These are phyloP conservation scores for Santalum album DNA, from an alignment of 164 flowering plant genomes.

Conservation along the genomic window DNA sequence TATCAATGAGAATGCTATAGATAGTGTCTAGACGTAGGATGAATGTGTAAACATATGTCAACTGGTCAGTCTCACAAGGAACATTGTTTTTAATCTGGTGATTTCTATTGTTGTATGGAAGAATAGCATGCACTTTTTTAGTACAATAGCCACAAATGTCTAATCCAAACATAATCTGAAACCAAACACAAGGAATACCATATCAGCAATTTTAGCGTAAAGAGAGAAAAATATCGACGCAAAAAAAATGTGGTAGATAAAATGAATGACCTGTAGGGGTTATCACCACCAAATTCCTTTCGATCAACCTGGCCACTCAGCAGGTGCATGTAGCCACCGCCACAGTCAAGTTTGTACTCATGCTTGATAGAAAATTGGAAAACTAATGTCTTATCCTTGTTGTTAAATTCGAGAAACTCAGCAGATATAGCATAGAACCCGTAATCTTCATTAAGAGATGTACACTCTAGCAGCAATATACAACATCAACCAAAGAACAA, in stretches of 20 bases:
- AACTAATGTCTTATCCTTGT: slow-evolving; percentile 83
- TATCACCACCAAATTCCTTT: slow-evolving; percentile 91
- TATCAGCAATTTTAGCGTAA: too few species aligned
- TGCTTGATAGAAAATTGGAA: slow-evolving; percentile 92
- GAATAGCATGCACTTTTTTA: slow-evolving; percentile 91
- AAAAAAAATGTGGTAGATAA: too few species aligned
- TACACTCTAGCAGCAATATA: too few species aligned
- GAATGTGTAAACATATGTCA: slow-evolving; percentile 83
- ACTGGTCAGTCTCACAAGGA: slow-evolving; percentile 94
- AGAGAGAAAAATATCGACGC: too few species aligned
- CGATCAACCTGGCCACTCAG: slow-evolving; percentile 83
- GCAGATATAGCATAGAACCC: slow-evolving; percentile 91
- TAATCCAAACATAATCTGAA: slow-evolving; percentile 97
- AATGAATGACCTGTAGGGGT: slow-evolving; percentile 74
- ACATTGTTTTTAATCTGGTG: slow-evolving; percentile 89
- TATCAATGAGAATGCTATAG: slow-evolving; percentile 83
- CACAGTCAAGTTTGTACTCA: slow-evolving; percentile 96
- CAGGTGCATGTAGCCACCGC: slow-evolving; percentile 99
- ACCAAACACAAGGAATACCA: slow-evolving; percentile 6
- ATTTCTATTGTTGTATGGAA: slow-evolving; percentile 47
- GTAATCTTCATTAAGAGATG: slow-evolving; percentile 87
- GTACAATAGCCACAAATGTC: slow-evolving; percentile 93
- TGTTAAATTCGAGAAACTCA: slow-evolving; percentile 80
- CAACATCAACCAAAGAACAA: too few species aligned
- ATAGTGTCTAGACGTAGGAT: slow-evolving; percentile 87